Evolutionary conservation across 495 filamentous ascomycete species (phyloP).

Genomic region (Cercophora samala): DNA sequence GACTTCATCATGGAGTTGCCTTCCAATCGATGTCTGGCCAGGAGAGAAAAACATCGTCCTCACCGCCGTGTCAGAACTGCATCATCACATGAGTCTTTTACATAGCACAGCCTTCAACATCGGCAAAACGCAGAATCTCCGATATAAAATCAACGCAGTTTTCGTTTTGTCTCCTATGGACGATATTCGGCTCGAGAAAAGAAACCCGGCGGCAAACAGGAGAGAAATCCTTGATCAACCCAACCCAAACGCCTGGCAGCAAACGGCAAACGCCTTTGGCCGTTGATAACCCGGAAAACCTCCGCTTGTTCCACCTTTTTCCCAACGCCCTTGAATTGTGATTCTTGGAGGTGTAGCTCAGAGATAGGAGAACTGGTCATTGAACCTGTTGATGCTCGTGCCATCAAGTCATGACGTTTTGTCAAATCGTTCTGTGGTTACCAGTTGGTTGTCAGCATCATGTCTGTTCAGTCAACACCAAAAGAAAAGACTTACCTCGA

Average conservation of each 20-base stretch:
- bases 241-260: background rate
- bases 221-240: background rate
- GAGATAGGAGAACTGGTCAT: background rate
- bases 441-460: background rate
- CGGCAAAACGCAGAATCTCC: background rate
- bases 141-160: background rate
- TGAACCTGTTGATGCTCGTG: background rate
- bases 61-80: too few relatives aligned
- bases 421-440: background rate
- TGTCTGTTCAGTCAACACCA: background rate
- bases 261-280: background rate
- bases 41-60: too few relatives aligned
- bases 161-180: background rate
- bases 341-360: background rate
- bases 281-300: background rate
- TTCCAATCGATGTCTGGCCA: too few relatives aligned
- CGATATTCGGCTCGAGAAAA: background rate
- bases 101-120: background rate
- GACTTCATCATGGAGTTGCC: too few relatives aligned
- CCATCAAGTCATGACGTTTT: background rate
- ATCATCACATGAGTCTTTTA: too few relatives aligned
- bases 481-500: background rate
- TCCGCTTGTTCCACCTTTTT: background rate
- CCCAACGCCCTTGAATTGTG: background rate
- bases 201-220: background rate